phyloP scores from a whole-genome alignment of 106 monocot genomes.

The Amphibolis antarctica region DNA sequence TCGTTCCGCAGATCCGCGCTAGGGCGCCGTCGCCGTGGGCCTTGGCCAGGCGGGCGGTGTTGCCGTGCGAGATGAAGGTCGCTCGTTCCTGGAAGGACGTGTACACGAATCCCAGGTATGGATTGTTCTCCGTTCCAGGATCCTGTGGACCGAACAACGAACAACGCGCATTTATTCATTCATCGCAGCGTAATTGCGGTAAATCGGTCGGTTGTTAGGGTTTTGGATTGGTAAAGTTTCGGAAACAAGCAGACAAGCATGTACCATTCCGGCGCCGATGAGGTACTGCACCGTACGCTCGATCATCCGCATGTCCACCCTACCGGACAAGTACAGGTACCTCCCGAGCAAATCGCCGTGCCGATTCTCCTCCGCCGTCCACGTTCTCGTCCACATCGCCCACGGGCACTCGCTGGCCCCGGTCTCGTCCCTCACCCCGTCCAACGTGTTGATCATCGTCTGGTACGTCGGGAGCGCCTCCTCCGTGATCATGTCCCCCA shows the following conservation, averaged over 20 bases:
- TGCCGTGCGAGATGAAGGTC: slow-evolving; percentile 69
- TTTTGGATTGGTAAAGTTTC: slow-evolving; percentile 3
- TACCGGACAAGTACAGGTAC: slow-evolving; percentile 54
- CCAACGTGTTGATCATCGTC: slow-evolving; percentile 66
- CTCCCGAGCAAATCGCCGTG: slow-evolving; percentile 50
- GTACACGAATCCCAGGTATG: slow-evolving; percentile 57
- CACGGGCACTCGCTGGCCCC: slow-evolving; percentile 48
- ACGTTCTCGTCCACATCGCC: slow-evolving; percentile 55
- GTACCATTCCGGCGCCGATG: slow-evolving; percentile 51
- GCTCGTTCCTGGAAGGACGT: slow-evolving; percentile 82
- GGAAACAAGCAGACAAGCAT: not conserved
- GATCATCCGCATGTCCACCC: slow-evolving; percentile 68
- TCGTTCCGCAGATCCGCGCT: slow-evolving; percentile 45
- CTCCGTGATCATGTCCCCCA: slow-evolving; percentile 47
- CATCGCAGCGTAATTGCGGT: too few species aligned
- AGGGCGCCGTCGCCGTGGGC: slow-evolving; percentile 46
- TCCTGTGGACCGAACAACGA: too few species aligned
- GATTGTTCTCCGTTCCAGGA: slow-evolving; percentile 64
- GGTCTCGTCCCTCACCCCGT: slow-evolving; percentile 61
- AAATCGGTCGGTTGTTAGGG: not conserved
- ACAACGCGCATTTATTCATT: too few species aligned
- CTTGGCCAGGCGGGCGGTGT: slow-evolving; percentile 70
- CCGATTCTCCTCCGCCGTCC: slow-evolving; percentile 74
- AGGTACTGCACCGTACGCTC: slow-evolving; percentile 51
- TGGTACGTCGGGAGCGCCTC: slow-evolving; percentile 79